A percentile compares a stretch with the other conserved stretches of the same genome.
These are phyloP conservation scores for Xylariales sp. DNA, from an alignment of 2,329 filamentous ascomycete species.

Conservation along the genomic window DNA sequence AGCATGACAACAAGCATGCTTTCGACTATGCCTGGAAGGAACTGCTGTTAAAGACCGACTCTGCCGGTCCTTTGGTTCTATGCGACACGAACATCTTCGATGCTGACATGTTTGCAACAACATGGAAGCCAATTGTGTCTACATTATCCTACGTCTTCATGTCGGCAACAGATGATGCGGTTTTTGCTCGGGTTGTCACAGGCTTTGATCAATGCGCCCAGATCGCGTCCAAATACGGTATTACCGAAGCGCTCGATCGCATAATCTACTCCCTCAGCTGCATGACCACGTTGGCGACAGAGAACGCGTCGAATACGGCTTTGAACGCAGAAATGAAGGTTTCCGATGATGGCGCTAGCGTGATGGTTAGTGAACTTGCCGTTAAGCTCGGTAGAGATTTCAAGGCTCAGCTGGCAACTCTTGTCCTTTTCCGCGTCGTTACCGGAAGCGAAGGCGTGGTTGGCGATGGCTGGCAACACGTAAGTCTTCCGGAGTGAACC, in stretches of 20 bases:
- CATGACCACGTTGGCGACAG: slow-evolving; percentile 82
- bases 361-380: slow-evolving; percentile 98
- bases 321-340: slow-evolving; percentile 95
- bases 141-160: slow-evolving; percentile 98
- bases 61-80: slow-evolving; percentile 66
- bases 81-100: slow-evolving; percentile 94
- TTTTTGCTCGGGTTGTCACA: slow-evolving; percentile 87
- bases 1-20: slow-evolving; percentile 93
- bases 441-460: slow-evolving; percentile 78
- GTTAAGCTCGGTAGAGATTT: slow-evolving; percentile 94
- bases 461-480: slow-evolving; percentile 71
- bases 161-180: slow-evolving; percentile 93
- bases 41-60: slow-evolving; percentile 76
- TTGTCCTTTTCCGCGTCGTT: slow-evolving; percentile 92
- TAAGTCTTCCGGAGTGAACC: slow-evolving; percentile 36
- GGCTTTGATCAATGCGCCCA: slow-evolving; percentile 95
- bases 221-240: slow-evolving; percentile 78
- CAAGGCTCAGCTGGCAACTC: slow-evolving; percentile 85
- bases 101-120: slow-evolving; percentile 94
- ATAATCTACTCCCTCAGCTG: slow-evolving; percentile 86
- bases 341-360: slow-evolving; percentile 67
- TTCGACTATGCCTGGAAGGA: slow-evolving; percentile 99
- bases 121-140: slow-evolving; percentile 91
- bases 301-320: slow-evolving; percentile 71
- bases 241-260: slow-evolving; percentile 84